These are phyloP conservation scores for Alternaria arbusti DNA, from an alignment of 2,329 filamentous ascomycete genomes.

Conservation along the genomic window DNA sequence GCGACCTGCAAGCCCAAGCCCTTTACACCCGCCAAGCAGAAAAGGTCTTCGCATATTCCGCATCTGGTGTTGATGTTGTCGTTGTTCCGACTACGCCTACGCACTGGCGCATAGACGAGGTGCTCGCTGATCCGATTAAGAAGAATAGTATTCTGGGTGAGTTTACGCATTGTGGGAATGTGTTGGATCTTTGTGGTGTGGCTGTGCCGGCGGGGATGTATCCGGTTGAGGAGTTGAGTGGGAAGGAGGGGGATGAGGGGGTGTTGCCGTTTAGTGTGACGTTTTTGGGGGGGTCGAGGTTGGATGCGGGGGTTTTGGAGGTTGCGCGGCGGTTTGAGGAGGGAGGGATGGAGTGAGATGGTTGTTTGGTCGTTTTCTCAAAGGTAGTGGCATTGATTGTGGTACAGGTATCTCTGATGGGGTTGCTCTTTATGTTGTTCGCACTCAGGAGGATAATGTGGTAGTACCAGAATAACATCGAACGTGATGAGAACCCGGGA, in stretches of 20 bases:
- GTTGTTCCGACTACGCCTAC: constrained; percentile 62
- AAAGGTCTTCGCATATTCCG: constrained; percentile 35
- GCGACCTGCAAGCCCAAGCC: constrained; percentile 41
- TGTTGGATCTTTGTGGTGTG: constrained; percentile 59
- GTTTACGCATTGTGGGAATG: constrained; percentile 68
- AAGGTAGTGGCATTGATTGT: too few species aligned
- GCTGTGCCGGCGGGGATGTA: constrained; percentile 58
- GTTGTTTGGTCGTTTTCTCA: neutral
- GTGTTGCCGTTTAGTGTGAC: constrained; percentile 52
- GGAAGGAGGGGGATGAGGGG: constrained; percentile 29
- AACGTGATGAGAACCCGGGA: too few species aligned
- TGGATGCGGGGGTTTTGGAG: constrained; percentile 51
- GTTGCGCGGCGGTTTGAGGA: constrained; percentile 44
- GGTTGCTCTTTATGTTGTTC: too few species aligned
- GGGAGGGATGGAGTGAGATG: neutral
- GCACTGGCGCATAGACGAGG: constrained; percentile 59
- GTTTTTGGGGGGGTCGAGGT: constrained; percentile 46
- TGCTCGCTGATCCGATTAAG: constrained; percentile 59
- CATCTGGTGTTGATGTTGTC: constrained; percentile 38
- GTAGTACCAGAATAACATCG: too few species aligned
- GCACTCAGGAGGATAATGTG: too few species aligned
- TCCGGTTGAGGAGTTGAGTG: constrained; percentile 34
- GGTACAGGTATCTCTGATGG: too few species aligned
- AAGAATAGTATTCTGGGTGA: constrained; percentile 57
- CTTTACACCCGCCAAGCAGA: constrained; percentile 42